Percentiles rank a stretch among this genome's conserved stretches.
phyloP scores from a whole-genome alignment of 306 rosid genomes.

The Citrullus mucosospermus region DNA sequence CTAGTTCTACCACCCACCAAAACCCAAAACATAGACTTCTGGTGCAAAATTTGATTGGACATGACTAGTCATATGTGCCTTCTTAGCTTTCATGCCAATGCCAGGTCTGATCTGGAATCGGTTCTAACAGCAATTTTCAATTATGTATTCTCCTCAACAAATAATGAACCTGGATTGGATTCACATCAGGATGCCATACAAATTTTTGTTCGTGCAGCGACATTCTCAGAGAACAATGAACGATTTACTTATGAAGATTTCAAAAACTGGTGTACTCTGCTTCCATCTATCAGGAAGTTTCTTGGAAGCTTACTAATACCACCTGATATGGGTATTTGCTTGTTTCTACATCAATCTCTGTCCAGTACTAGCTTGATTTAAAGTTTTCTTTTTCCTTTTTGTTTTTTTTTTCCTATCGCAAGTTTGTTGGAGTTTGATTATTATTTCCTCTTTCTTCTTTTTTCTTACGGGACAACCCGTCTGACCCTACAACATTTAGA shows the following conservation, averaged over 20 bases:
- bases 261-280: slow-evolving; percentile 59
- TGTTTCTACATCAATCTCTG: background rate
- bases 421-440: background rate
- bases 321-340: slow-evolving; percentile 45
- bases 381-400: no score
- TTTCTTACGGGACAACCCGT: no score
- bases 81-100: slow-evolving; percentile 13
- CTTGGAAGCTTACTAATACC: slow-evolving; percentile 72
- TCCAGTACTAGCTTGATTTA: background rate
- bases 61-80: background rate
- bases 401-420: no score
- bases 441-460: background rate
- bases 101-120: slow-evolving; percentile 77
- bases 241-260: slow-evolving; percentile 59
- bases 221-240: slow-evolving; percentile 34
- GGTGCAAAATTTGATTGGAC: background rate
- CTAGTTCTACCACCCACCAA: background rate
- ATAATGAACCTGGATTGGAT: slow-evolving; percentile 32
- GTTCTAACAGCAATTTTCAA: slow-evolving; percentile 42
- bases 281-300: slow-evolving; percentile 67
- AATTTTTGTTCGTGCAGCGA: slow-evolving; percentile 57
- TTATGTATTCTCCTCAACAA: slow-evolving; percentile 25
- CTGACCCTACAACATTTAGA: no score
- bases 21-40: background rate
- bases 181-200: slow-evolving; percentile 32